Evolutionary conservation across 108 stramenopile species (phyloP), one percentile per base, ranked within the genome.

Genomic region (Skeletonema costatum): DNA sequence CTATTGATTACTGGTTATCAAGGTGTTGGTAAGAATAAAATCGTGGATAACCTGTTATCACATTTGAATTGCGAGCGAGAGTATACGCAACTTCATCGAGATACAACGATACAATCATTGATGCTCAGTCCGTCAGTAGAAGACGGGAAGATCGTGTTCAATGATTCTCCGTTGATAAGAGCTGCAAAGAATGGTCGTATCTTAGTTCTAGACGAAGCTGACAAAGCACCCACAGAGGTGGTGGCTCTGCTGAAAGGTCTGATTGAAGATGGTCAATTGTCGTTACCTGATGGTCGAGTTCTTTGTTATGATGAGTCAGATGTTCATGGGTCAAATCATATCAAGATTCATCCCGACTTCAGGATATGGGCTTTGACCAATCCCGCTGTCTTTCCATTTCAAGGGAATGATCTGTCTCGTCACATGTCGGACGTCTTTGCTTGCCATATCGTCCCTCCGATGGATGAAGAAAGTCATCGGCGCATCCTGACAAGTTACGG

Each of bases 61-160:
- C 75, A 84, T 17, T 58, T 85, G 11, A 80, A 91, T 31, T 86
- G 74, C 35, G 97, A 98, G 69, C 84, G 96, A 51, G 96, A 97
- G 85, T 98, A 98, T 78, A 76, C 95, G 41, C 97, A 98, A 71
- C 87, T 98, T 4, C 97, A 98, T 74, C 80, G 97, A 64, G 97
- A 98, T 82, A 86, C 94, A 11, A 97, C 97, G 5, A 86, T 98
- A 36, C 76, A 72, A 25, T 82, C 82, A 5, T 76, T 98, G 33
- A 64, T 64, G 63, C 63, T 64, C 25, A 56, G 81, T 11, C 96
- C 96, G 16, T 68, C 88, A 6, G 70, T 98, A 4, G 85, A 87
- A 64, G 85, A 86, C 63, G 97, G 97, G 9, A 78, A 64, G 29
- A 73, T 97, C 32, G 80, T 93, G 0, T 94, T 78, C 66, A 78